Evolutionary conservation across 495 filamentous ascomycete genomes (phyloP).

Genomic region (Rostrohypoxylon terebratum): DNA sequence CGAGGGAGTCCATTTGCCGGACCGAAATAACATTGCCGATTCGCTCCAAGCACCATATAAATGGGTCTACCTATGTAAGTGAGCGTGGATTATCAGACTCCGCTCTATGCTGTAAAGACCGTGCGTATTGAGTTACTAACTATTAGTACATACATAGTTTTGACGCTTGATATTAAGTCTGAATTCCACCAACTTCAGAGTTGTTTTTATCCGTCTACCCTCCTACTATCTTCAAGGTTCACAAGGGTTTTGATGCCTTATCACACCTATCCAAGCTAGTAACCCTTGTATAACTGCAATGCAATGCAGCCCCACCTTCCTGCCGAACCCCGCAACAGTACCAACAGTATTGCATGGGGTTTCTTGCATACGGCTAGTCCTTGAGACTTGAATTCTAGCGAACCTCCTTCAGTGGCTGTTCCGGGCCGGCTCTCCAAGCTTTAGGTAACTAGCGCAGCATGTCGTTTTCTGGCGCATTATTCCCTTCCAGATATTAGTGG

Average conservation of each 20-base stretch:
- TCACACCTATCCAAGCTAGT: slow-evolving; percentile 18
- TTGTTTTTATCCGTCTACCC: background rate
- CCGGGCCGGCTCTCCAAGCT: slow-evolving; percentile 41
- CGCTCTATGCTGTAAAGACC: background rate
- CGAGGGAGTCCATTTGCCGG: background rate
- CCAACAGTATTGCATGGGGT: slow-evolving; percentile 39
- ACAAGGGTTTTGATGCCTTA: slow-evolving; percentile 12
- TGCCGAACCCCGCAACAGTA: slow-evolving; percentile 28
- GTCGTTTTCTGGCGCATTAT: slow-evolving; percentile 3
- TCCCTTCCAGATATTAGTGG: slow-evolving; percentile 24
- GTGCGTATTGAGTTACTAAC: background rate
- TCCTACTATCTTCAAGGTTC: background rate
- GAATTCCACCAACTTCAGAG: background rate
- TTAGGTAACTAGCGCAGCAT: slow-evolving; percentile 27
- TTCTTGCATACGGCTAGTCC: slow-evolving; percentile 44
- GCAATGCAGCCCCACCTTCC: slow-evolving; percentile 29
- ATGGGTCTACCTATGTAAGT: background rate
- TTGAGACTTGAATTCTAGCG: slow-evolving; percentile 18
- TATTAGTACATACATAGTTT: too few relatives aligned
- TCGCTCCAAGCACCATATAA: background rate
- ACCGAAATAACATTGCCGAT: background rate
- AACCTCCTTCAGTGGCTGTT: slow-evolving; percentile 35
- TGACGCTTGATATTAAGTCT: background rate
- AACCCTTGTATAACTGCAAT: slow-evolving; percentile 33
- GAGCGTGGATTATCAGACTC: background rate